phyloP scores from a whole-genome alignment of 2,329 filamentous ascomycete species.

The Penicillium glabrum region DNA sequence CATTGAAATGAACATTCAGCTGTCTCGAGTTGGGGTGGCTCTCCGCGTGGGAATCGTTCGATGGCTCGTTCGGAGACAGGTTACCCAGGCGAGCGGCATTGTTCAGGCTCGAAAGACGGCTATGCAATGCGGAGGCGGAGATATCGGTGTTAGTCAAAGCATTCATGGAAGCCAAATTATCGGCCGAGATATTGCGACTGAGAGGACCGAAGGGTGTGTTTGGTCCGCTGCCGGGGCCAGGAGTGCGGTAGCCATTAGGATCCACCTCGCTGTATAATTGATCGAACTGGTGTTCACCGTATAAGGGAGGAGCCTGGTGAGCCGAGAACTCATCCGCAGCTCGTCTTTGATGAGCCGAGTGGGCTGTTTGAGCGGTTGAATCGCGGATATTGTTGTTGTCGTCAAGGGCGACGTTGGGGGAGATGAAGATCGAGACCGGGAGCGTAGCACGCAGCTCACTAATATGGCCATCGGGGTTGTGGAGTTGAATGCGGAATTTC shows the following conservation, averaged over 20 bases:
- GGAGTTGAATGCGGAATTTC: conserved; percentile 84
- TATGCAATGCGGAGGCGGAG: conserved; percentile 66
- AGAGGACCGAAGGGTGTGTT: conserved; percentile 75
- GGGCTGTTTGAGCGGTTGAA: conserved; percentile 59
- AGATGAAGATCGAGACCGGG: conserved; percentile 91
- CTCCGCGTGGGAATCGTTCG: conserved; percentile 18
- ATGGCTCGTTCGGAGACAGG: conserved; percentile 22
- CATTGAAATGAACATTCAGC: conserved; percentile 27
- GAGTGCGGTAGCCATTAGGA: conserved; percentile 75
- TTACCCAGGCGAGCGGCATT: conserved; percentile 32
- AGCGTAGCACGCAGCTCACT: conserved; percentile 91
- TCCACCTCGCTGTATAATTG: conserved; percentile 88
- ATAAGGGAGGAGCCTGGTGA: conserved; percentile 80
- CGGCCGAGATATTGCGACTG: conserved; percentile 71
- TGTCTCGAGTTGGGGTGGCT: conserved; percentile 23
- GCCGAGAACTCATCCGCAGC: conserved; percentile 58
- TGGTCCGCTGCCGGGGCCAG: conserved; percentile 64
- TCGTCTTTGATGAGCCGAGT: conserved; percentile 42
- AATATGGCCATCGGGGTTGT: conserved; percentile 91
- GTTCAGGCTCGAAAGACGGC: conserved; percentile 59
- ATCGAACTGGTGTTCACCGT: conserved; percentile 86
- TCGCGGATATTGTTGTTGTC: conserved; percentile 78
- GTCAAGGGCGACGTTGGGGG: conserved; percentile 84
- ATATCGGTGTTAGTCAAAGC: conserved; percentile 54
- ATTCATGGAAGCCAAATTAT: conserved; percentile 69